Evolutionary conservation across 2,329 filamentous ascomycete genomes (phyloP).

Genomic region (Endoconidiophora laricicola): DNA sequence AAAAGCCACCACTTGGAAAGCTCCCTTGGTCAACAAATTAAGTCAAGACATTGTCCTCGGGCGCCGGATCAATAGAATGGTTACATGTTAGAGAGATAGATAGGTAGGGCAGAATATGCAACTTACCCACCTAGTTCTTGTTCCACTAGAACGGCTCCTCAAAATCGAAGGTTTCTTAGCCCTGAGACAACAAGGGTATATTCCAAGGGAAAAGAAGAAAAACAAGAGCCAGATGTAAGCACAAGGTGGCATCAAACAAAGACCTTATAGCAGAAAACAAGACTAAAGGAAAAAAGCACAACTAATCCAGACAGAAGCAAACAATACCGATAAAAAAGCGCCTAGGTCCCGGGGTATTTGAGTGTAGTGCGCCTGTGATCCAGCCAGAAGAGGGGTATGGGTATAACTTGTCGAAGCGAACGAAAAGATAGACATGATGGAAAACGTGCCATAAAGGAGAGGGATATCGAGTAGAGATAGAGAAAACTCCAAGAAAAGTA

Average conservation of each 20-base stretch:
- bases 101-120: no score
- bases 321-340: conserved; percentile 3
- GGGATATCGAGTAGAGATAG: conserved; percentile 11
- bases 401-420: conserved; percentile 13
- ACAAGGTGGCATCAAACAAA: no score
- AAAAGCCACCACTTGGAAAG: no score
- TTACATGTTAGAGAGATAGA: no score
- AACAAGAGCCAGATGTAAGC: background rate
- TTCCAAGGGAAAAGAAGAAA: background rate
- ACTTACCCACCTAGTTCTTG: no score
- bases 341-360: conserved; percentile 12
- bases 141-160: no score
- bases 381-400: conserved; percentile 12
- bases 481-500: conserved; percentile 17
- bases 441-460: conserved; percentile 3
- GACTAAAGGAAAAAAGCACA: background rate
- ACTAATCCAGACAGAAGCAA: background rate
- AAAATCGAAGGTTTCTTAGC: no score
- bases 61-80: no score
- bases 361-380: conserved; percentile 12
- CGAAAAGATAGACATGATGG: conserved; percentile 8
- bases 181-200: conserved; percentile 2
- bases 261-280: background rate
- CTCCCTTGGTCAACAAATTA: no score
- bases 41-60: no score